Evolutionary conservation across 768 basidiomycete species (phyloP), one percentile per base, ranked within the genome.

Genomic region (Dentipellis fragilis): DNA sequence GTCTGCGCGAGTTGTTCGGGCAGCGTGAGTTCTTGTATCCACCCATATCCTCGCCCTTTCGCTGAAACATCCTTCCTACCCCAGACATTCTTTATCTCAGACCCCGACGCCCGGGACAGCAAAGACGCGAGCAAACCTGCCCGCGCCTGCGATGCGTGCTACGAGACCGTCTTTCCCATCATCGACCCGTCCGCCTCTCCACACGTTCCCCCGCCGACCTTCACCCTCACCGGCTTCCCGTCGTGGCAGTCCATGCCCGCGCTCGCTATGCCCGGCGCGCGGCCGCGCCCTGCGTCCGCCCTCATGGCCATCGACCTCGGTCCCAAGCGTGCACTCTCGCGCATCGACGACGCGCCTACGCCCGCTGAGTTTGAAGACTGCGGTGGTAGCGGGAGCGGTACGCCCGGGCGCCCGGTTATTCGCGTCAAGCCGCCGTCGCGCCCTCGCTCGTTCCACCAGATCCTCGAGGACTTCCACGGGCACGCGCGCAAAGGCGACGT

Each of bases 1-100:
- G 85, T 95, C 8, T 95, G 93, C 68, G 83, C 83, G n/a, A 68
- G 69, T 4, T 96, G 93, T 69, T 93, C 91, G 10, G 80, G 78
- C 10, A 79, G 81, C 73, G 93, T 92, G 63, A 57, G 78, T 65
- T 10, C 22, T 42, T 9, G 4, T n/a, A 16, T 51, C 19, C 11
- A 52, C 46, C 21, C 9, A 36, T 48, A 22, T 14, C 45, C 48
- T 40, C 17, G 59, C 36, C 6, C 23, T 45, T 40, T 22, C 3
- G 14, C 53, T 63, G 35, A 60, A 40, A 40, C 29, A 52, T 22
- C 38, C 46, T 34, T n/a, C n/a, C n/a, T 49, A 17, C 4, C 17
- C 3, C 57, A 95, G 92, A 89, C 87, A 1, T 94, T 94, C 70
- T 88, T 85, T 68, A 85, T 94, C 52, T 67, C 85, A 1, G 87